phyloP scores from a whole-genome alignment of 208 protist genomes.

The Trypanosoma vivax region DNA sequence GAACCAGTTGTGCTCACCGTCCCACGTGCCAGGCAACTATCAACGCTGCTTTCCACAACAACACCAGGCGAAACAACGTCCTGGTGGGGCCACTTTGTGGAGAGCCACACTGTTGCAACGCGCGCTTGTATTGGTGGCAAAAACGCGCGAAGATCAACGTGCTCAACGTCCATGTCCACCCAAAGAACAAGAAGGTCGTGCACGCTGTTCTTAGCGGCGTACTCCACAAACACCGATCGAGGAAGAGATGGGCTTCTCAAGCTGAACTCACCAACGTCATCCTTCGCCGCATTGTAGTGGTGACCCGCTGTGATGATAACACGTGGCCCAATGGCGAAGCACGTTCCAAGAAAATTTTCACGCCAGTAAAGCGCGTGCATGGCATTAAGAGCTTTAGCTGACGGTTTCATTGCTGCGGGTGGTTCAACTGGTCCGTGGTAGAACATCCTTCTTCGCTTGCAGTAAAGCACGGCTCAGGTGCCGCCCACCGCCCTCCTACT shows the following conservation, averaged over 20 bases:
- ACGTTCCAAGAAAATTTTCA: constrained; percentile 69
- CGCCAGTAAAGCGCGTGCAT: constrained; percentile 75
- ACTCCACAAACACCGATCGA: constrained; percentile 38
- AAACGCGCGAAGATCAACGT: constrained; percentile 47
- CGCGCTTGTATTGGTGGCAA: constrained; percentile 40
- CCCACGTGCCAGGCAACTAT: constrained; percentile 49
- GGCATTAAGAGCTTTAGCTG: constrained; percentile 19
- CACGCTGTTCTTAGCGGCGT: constrained; percentile 49
- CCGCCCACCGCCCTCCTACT: no score
- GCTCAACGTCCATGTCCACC: constrained; percentile 33
- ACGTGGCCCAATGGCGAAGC: constrained; percentile 48
- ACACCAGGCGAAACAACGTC: constrained; percentile 70
- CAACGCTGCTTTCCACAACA: constrained; percentile 50
- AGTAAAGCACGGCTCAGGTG: no score
- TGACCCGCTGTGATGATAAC: constrained; percentile 72
- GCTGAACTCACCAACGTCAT: constrained; percentile 77
- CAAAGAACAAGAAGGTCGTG: constrained; percentile 72
- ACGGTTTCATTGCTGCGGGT: constrained; percentile 29
- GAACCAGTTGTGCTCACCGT: constrained; percentile 78
- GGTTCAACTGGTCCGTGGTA: constrained; percentile 36
- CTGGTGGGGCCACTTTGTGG: constrained; percentile 69
- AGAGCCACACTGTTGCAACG: constrained; percentile 75
- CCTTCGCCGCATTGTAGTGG: constrained; percentile 69
- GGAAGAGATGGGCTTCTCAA: constrained; percentile 27
- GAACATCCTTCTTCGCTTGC: constrained; percentile 24